Percentiles rank a stretch among this genome's conserved stretches.
Evolutionary conservation across 2,329 filamentous ascomycete genomes (phyloP).

Genomic region (Cercospora brassicicola): DNA sequence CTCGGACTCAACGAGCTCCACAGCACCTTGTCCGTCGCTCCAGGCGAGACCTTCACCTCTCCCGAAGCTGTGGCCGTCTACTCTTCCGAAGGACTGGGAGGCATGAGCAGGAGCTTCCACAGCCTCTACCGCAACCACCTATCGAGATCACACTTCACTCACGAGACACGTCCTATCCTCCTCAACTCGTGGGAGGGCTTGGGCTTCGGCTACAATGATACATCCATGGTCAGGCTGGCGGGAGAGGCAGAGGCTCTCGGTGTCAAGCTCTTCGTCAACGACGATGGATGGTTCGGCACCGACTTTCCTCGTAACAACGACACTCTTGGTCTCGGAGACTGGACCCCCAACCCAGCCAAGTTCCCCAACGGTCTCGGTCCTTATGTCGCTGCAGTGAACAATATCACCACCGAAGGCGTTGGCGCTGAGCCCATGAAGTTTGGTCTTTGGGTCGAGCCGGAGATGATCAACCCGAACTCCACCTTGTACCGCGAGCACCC

Average conservation of each 20-base stretch:
- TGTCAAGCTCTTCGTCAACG: constrained; percentile 63
- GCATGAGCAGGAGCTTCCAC: constrained; percentile 63
- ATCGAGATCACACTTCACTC: constrained; percentile 58
- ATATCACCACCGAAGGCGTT: constrained; percentile 49
- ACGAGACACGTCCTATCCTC: constrained; percentile 55
- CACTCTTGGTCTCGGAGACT: constrained; percentile 62
- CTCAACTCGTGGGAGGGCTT: constrained; percentile 69
- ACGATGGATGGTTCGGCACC: constrained; percentile 68
- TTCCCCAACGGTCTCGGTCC: constrained; percentile 60
- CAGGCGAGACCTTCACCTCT: constrained; percentile 59
- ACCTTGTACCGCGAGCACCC: constrained; percentile 62
- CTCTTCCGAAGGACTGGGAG: constrained; percentile 59
- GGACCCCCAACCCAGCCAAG: constrained; percentile 58
- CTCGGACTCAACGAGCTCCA: constrained; percentile 63
- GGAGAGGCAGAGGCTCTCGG: constrained; percentile 59
- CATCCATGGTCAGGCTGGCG: constrained; percentile 57
- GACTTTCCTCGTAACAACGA: constrained; percentile 61
- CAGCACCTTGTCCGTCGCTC: constrained; percentile 57
- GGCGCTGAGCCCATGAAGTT: constrained; percentile 56
- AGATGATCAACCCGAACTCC: constrained; percentile 67
- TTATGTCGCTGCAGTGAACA: constrained; percentile 55
- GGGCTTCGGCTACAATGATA: constrained; percentile 59
- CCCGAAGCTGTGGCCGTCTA: constrained; percentile 65
- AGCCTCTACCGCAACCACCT: constrained; percentile 62
- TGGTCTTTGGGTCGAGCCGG: constrained; percentile 67